Percentiles rank a stretch among this genome's conserved stretches.
Evolutionary conservation across 192 early-diverging fungal genomes (phyloP).

Genomic region (Spinellus fusiger): DNA sequence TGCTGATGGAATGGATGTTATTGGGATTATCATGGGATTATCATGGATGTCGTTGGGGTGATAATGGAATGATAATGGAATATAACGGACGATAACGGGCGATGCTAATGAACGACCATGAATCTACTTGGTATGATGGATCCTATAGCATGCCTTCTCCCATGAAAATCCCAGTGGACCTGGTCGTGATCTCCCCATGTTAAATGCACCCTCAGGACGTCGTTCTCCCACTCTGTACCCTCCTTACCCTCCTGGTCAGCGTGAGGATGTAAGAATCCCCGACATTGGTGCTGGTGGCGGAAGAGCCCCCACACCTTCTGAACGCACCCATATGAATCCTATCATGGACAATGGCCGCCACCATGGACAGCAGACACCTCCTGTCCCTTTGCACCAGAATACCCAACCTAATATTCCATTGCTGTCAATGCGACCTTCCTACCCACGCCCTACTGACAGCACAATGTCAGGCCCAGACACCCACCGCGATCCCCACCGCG

Average conservation of each 20-base stretch:
- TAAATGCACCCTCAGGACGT: slow-evolving; percentile 9
- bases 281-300: slow-evolving; percentile 26
- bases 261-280: slow-evolving; percentile 24
- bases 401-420: neutral
- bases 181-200: slow-evolving; percentile 17
- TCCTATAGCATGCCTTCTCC: neutral
- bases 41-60: too few species aligned
- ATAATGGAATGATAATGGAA: too few species aligned
- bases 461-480: neutral
- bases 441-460: neutral
- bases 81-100: too few species aligned
- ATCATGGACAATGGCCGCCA: slow-evolving; percentile 13
- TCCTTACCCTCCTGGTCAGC: neutral
- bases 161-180: neutral
- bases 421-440: neutral
- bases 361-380: neutral
- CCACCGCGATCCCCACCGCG: too few species aligned
- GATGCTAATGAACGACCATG: too few species aligned
- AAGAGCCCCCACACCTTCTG: slow-evolving; percentile 25
- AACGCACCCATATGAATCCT: slow-evolving; percentile 28
- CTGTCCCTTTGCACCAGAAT: neutral
- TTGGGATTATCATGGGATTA: too few species aligned
- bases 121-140: too few species aligned
- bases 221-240: slow-evolving; percentile 18
- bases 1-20: too few species aligned